phyloP scores from a whole-genome alignment of 1,284 basidiomycete species.

The Grifola frondosa region DNA sequence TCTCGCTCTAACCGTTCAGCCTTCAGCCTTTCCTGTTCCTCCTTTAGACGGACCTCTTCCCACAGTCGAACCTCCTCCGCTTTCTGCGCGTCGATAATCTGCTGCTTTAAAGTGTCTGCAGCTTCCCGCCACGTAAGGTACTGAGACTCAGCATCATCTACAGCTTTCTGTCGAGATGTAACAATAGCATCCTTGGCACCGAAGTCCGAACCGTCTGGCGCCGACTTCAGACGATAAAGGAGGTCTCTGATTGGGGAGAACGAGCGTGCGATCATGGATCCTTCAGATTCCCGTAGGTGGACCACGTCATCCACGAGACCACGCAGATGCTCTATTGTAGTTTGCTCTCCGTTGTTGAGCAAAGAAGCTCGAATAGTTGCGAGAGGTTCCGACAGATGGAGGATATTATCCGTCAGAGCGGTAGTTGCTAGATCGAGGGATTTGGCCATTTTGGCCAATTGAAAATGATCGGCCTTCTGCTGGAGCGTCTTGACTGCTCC shows the following conservation, averaged over 20 bases:
- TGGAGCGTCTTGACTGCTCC: slow-evolving; percentile 52
- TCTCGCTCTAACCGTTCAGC: slow-evolving; percentile 32
- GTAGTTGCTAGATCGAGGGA: slow-evolving; percentile 48
- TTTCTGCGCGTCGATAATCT: slow-evolving; percentile 31
- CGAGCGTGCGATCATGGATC: slow-evolving; percentile 43
- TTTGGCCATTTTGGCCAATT: slow-evolving; percentile 52
- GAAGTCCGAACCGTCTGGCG: slow-evolving; percentile 40
- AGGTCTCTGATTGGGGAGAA: slow-evolving; percentile 52
- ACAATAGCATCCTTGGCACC: slow-evolving; percentile 45
- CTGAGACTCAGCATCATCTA: slow-evolving; percentile 51
- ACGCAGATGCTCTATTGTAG: slow-evolving; percentile 33
- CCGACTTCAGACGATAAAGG: slow-evolving; percentile 49
- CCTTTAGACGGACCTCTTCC: slow-evolving; percentile 33
- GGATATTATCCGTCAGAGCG: slow-evolving; percentile 38
- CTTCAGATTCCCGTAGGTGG: slow-evolving; percentile 33
- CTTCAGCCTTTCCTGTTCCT: slow-evolving; percentile 36
- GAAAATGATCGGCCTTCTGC: slow-evolving; percentile 47
- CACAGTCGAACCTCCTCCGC: slow-evolving; percentile 31
- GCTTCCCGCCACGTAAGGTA: slow-evolving; percentile 49
- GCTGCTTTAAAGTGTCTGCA: slow-evolving; percentile 36
- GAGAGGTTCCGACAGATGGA: slow-evolving; percentile 39
- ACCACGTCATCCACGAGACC: slow-evolving; percentile 39
- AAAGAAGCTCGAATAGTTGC: slow-evolving; percentile 32
- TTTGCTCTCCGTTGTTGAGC: slow-evolving; percentile 29
- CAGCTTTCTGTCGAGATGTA: slow-evolving; percentile 42